A percentile compares a stretch with the other conserved stretches of the same genome.
Evolutionary conservation across 83 land plant genomes (phyloP).

Genomic region (Picea abies): DNA sequence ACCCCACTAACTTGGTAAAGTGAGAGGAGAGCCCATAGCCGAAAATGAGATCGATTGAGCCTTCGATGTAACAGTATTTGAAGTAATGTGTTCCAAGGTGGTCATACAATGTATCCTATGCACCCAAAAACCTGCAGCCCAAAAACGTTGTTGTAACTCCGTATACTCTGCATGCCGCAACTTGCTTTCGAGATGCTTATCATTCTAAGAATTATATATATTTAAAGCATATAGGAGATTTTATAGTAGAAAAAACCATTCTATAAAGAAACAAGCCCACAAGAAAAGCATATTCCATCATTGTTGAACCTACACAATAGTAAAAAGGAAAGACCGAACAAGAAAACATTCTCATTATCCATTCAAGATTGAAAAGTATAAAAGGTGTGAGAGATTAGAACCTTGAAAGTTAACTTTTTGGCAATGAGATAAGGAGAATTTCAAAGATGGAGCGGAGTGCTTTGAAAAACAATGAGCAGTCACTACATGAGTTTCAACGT

Average conservation of each 20-base stretch:
- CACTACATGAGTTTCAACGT: no score
- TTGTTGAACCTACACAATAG: no score
- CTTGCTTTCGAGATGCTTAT: conserved; percentile 16
- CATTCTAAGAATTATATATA: no score
- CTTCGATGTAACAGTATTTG: conserved; percentile 26
- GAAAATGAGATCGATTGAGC: conserved; percentile 29
- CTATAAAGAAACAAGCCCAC: no score
- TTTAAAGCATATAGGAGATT: no score
- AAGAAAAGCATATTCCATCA: no score
- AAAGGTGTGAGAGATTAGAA: conserved; percentile 7
- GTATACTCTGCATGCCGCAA: conserved; percentile 18
- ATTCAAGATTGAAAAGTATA: no score
- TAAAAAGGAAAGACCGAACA: no score
- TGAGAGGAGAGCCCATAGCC: conserved; percentile 24
- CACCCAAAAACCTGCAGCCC: conserved; percentile 23
- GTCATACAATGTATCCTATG: conserved; percentile 26
- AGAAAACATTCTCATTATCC: no score
- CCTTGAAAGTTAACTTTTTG: conserved; percentile 67
- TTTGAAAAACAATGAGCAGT: no score
- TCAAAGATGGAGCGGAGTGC: no score
- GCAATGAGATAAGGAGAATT: conserved; percentile 69
- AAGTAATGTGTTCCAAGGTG: conserved; percentile 22
- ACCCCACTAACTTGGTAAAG: conserved; percentile 14
- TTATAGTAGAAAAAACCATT: no score
- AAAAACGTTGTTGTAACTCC: conserved; percentile 21